Base-by-base conservation (phyloP, 2,329 filamentous ascomycete genomes). In the Rhexocercosporidium sp. region DNA sequence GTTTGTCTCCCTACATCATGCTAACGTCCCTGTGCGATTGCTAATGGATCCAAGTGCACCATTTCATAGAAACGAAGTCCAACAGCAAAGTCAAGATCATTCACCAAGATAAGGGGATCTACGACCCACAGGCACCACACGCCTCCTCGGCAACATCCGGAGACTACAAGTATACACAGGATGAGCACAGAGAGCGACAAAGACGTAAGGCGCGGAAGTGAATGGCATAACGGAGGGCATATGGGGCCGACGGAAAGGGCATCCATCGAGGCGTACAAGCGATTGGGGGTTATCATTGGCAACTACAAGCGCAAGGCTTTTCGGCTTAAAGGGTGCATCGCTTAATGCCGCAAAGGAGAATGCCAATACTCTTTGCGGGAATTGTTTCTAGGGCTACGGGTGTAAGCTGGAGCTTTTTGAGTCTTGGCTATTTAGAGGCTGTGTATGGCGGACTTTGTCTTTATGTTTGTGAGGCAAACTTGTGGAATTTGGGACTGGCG, bases 111-210 rank as follows among this genome's bases (percentile, higher is more conserved):
- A 31, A 44, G 31, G 12, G 53, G 8, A 46, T 53, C 1, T 67
- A 71, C 46, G 67, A 70, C 27, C 11, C 8, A n/a, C 39, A 62
- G 20, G 72, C 56, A 12, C 71, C 70, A 16, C 57, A 57, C 39
- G 25, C 65, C 3, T 54, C 49, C 4, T 29, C 64, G 11, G 69
- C 69, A 14, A 68, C 51, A 31, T 69, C 51, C 9, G 41, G 69
- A 39, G 66, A 73, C 22, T 69, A 71, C 61, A 62, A 66, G 18
- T 62, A 62, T 8, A 39, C 49, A 4, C 41, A 62, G 54, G 44
- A 64, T 3, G 41, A 44, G 41, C 14, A n/a, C 12, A 47, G n/a
- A 25, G 41, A 60, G 22, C 14, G 11, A 60, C 57, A 46, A 44
- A 60, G 39, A 31, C 31, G 22, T 3, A 60, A 11, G 27, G 57